phyloP scores from a whole-genome alignment of 2,329 filamentous ascomycete species.

The Fusarium foetens region DNA sequence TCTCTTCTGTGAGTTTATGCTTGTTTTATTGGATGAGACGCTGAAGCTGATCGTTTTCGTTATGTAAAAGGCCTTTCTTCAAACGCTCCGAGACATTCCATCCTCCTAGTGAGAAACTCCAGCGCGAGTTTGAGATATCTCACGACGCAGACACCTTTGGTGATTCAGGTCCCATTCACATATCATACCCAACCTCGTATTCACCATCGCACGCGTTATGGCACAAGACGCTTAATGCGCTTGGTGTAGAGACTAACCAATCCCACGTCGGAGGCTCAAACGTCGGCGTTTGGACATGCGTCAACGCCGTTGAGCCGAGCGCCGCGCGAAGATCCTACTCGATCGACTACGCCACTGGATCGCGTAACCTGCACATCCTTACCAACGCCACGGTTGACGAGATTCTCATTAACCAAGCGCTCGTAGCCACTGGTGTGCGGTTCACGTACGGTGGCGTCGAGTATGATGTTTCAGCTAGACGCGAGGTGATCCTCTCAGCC shows the following conservation, averaged over 20 bases:
- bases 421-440: conserved; percentile 47
- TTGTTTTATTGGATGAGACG: not conserved
- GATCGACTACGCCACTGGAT: conserved; percentile 56
- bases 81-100: conserved; percentile 62
- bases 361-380: conserved; percentile 55
- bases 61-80: conserved; percentile 57
- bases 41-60: conserved; percentile 4
- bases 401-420: conserved; percentile 39
- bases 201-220: conserved; percentile 56
- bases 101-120: conserved; percentile 48
- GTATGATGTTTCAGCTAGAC: conserved; percentile 52
- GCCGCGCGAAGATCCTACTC: conserved; percentile 60
- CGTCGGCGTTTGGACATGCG: conserved; percentile 61
- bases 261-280: conserved; percentile 61
- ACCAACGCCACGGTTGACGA: conserved; percentile 45
- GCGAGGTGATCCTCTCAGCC: conserved; percentile 68
- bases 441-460: conserved; percentile 52
- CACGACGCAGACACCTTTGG: conserved; percentile 56
- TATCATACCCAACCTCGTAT: conserved; percentile 57
- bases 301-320: conserved; percentile 60
- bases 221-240: conserved; percentile 57
- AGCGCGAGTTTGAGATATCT: conserved; percentile 50
- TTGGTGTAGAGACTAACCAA: conserved; percentile 55
- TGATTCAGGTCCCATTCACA: conserved; percentile 58
- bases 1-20: conserved; percentile 46